Base-by-base conservation (phyloP, 352 stramenopile species). In the Detonula confervacea region DNA sequence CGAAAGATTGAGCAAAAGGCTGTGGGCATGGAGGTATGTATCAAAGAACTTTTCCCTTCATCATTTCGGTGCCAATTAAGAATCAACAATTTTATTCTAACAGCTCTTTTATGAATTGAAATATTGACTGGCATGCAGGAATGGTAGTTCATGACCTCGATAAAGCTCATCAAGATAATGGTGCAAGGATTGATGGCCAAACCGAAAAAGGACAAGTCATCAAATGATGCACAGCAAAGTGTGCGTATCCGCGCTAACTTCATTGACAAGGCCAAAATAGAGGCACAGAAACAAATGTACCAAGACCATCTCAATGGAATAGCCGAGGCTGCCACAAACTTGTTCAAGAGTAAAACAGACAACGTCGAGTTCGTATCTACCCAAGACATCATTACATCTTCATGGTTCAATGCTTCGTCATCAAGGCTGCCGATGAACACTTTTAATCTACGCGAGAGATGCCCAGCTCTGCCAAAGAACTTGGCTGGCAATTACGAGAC, bases 251-350 rank as follows among this genome's bases (percentile, higher is more conserved):
- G 42, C 20, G 42, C 42, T 16, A 49, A 49, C 42, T 49, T 49
- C 12, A 49, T 49, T 49, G 42, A 49, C 42, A 49, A 49, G 14
- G 12, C 6, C 42, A 49, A 49, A 49, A 16, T 49, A 5, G 42
- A 49, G 14, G 42, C 42, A n/a, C 42, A 49, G 42, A 49, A 49
- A 16, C 42, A 49, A 49, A 49, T 49, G 42, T 49, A 49, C 42
- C 6, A 49, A n/a, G 12, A 49, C 14, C 14, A 8, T 22, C 42
- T 49, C 9, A 49, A 49, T 20, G 42, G 42, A 49, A 49, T 16
- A 49, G 42, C 12, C 14, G 42, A 18, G 2, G 12, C 42, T 49
- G 12, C 14, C 14, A 49, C 42, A 49, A 49, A 49, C 20, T 49
- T 49, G 42, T 49, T 49, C 42, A 49, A 49, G 42, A n/a, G 20